Evolutionary conservation across 305 asterid genomes (phyloP).

Genomic region (Solanum hybrid): DNA sequence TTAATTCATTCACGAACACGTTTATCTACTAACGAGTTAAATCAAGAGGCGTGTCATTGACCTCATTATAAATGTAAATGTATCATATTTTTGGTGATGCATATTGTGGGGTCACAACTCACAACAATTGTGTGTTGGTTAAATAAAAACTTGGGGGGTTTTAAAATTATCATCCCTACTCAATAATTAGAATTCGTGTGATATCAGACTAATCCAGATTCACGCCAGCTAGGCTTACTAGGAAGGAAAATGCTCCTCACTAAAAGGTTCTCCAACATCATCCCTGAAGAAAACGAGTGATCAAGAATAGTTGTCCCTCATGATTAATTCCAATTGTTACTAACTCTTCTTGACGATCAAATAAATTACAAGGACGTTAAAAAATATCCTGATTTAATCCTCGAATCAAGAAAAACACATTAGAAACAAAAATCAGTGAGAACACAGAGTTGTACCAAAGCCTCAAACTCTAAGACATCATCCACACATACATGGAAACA

Average conservation of each 20-base stretch:
- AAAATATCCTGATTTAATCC: background rate
- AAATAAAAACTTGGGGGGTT: too few species aligned
- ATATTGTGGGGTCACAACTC: too few species aligned
- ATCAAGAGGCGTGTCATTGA: background rate
- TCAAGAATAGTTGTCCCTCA: background rate
- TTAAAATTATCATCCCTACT: background rate
- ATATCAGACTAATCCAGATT: background rate
- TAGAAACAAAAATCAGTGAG: background rate
- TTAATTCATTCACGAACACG: background rate
- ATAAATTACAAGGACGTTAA: background rate
- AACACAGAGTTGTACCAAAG: background rate
- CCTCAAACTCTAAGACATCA: background rate
- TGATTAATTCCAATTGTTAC: background rate
- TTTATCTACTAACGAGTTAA: background rate
- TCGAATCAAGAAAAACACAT: background rate
- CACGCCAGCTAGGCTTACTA: background rate
- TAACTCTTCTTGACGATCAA: background rate
- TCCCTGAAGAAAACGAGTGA: background rate
- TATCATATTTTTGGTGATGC: too few species aligned
- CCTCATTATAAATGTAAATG: background rate
- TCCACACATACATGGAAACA: conserved; percentile 39
- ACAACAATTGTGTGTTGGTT: too few species aligned
- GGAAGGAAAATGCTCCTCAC: background rate
- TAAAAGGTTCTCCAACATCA: background rate
- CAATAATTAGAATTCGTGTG: background rate